These are phyloP conservation scores for Yamadazyma laniorum DNA, from an alignment of 805 yeast genomes.

Conservation along the genomic window DNA sequence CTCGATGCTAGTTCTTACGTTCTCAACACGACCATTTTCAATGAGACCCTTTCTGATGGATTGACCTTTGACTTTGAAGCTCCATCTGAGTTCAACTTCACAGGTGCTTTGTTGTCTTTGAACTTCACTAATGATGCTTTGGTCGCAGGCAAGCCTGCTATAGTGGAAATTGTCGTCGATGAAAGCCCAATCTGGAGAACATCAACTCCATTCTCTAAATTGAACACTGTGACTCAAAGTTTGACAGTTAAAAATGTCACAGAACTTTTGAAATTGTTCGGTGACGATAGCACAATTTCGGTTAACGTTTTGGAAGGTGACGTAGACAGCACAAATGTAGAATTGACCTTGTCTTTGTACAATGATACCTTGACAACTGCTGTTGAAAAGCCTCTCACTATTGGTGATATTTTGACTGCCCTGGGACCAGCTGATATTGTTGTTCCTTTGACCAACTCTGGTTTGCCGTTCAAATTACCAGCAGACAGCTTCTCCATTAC, in stretches of 20 bases:
- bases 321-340: conserved; percentile 15
- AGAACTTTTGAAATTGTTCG: conserved; percentile 22
- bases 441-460: conserved; percentile 20
- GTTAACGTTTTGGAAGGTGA: conserved; percentile 24
- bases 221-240: conserved; percentile 16
- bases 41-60: conserved; percentile 10
- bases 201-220: conserved; percentile 21
- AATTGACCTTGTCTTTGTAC: conserved; percentile 21
- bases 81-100: conserved; percentile 19
- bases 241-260: conserved; percentile 25
- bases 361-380: conserved; percentile 14
- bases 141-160: conserved; percentile 13
- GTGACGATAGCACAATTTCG: conserved; percentile 11
- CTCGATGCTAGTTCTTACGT: not conserved
- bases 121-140: conserved; percentile 22
- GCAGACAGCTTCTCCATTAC: conserved; percentile 17
- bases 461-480: conserved; percentile 20
- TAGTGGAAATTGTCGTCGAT: conserved; percentile 24
- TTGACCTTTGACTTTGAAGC: conserved; percentile 11
- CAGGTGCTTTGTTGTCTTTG: conserved; percentile 24
- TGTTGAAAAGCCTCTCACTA: conserved; percentile 7
- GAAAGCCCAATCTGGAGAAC: conserved; percentile 28
- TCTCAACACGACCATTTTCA: conserved; percentile 9
- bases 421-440: conserved; percentile 23
- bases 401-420: conserved; percentile 16